These are phyloP conservation scores for Candida coleopterorum DNA, from an alignment of 805 yeast species.

Conservation along the genomic window DNA sequence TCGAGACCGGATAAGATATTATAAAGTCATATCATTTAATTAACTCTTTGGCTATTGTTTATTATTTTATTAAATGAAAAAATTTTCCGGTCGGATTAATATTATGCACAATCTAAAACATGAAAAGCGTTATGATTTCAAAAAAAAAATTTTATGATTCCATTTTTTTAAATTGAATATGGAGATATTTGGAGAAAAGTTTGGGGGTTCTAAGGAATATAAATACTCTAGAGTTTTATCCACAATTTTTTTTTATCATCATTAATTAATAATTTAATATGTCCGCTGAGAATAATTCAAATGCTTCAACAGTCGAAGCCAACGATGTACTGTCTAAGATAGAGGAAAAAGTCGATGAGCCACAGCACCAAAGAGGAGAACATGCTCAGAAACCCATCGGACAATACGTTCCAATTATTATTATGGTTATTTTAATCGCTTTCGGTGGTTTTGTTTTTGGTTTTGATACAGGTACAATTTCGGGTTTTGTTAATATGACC, in stretches of 20 bases:
- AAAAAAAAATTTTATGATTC: background rate
- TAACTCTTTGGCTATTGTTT: too few species aligned
- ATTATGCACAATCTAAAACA: background rate
- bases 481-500: conserved; percentile 62
- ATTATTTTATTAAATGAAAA: too few species aligned
- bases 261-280: background rate
- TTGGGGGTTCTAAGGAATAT: too few species aligned
- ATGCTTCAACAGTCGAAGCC: conserved; percentile 5
- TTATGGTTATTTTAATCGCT: conserved; percentile 52
- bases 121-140: too few species aligned
- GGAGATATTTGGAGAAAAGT: conserved; percentile 6
- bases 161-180: background rate
- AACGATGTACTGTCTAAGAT: conserved; percentile 4
- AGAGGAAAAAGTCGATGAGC: conserved; percentile 4
- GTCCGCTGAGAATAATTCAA: conserved; percentile 5
- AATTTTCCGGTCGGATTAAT: conserved; percentile 7
- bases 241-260: background rate
- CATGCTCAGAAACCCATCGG: too few species aligned
- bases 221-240: background rate
- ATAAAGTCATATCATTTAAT: too few species aligned
- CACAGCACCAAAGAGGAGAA: too few species aligned
- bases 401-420: conserved; percentile 29
- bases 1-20: too few species aligned
- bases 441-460: conserved; percentile 77
- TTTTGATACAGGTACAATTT: conserved; percentile 75